These are phyloP conservation scores for Coniochaeta hoffmannii DNA, from an alignment of 2,329 filamentous ascomycete species.

Conservation along the genomic window DNA sequence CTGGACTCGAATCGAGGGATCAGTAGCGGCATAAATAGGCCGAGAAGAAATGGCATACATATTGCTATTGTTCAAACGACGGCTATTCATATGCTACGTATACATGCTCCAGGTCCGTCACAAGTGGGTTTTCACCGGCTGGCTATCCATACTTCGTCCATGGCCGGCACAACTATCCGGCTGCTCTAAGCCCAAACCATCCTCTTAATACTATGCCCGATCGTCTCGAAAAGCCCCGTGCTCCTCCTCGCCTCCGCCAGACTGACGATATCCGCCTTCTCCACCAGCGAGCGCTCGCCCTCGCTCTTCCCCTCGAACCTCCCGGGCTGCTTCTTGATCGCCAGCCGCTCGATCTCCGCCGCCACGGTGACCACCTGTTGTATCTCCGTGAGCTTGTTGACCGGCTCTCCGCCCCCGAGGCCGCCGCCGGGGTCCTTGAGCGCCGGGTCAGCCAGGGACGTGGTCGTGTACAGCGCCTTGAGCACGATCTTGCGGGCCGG, in stretches of 20 bases:
- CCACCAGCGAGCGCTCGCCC: slow-evolving; percentile 37
- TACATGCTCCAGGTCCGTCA: too few relatives aligned
- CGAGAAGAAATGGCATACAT: too few relatives aligned
- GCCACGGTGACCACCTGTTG: slow-evolving; percentile 59
- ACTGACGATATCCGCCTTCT: slow-evolving; percentile 68
- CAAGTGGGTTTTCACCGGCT: too few relatives aligned
- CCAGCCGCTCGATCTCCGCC: slow-evolving; percentile 66
- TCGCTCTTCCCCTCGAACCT: slow-evolving; percentile 28
- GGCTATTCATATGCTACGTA: too few relatives aligned
- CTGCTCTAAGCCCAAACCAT: slow-evolving; percentile 64
- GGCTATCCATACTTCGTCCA: not conserved
- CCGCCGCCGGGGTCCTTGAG: slow-evolving; percentile 6
- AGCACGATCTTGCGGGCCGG: slow-evolving; percentile 40
- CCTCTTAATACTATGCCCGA: slow-evolving; percentile 88
- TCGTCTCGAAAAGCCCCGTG: slow-evolving; percentile 77
- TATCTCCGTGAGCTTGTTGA: slow-evolving; percentile 40
- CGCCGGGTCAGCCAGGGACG: slow-evolving; percentile 43
- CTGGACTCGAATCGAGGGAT: too few relatives aligned
- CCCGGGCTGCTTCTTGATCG: slow-evolving; percentile 37
- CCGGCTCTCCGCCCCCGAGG: slow-evolving; percentile 22
- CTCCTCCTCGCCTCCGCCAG: slow-evolving; percentile 78
- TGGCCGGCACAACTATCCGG: not conserved
- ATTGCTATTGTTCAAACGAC: too few relatives aligned
- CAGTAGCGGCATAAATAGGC: too few relatives aligned
- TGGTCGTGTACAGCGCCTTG: slow-evolving; percentile 47